Percentiles rank a stretch among this genome's conserved stretches.
phyloP scores from a whole-genome alignment of 441 rosid genomes.

The Adansonia rubrostipa region DNA sequence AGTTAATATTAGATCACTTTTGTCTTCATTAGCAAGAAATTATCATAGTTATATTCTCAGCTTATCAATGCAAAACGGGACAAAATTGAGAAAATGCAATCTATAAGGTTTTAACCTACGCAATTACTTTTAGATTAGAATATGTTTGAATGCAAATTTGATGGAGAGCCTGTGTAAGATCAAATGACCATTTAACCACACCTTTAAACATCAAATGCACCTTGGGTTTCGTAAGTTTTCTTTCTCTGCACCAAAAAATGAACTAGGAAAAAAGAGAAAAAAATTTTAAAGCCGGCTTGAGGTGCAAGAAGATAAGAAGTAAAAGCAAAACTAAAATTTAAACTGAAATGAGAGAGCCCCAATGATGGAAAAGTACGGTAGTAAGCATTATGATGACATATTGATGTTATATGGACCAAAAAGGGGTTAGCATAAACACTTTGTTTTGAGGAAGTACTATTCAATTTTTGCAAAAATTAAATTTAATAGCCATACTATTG shows the following conservation, averaged over 20 bases:
- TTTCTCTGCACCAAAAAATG: background rate
- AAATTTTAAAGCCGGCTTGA: background rate
- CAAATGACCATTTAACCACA: background rate
- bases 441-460: background rate
- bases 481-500: background rate
- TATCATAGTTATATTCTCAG: background rate
- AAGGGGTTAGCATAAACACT: background rate
- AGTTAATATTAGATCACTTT: conserved; percentile 2
- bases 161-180: conserved; percentile 3
- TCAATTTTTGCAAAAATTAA: background rate
- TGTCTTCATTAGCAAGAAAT: conserved; percentile 11
- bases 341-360: background rate
- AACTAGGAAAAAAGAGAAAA: background rate
- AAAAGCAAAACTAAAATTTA: background rate
- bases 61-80: conserved; percentile 18
- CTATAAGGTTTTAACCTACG: background rate
- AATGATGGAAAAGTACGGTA: background rate
- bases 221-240: background rate
- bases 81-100: background rate
- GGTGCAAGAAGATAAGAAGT: conserved; percentile 1
- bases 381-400: background rate
- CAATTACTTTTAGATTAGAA: background rate
- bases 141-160: conserved; percentile 2
- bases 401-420: background rate
- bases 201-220: background rate